phyloP scores from a whole-genome alignment of 192 early-diverging fungal species.

The Chytriomyces hyalinus region DNA sequence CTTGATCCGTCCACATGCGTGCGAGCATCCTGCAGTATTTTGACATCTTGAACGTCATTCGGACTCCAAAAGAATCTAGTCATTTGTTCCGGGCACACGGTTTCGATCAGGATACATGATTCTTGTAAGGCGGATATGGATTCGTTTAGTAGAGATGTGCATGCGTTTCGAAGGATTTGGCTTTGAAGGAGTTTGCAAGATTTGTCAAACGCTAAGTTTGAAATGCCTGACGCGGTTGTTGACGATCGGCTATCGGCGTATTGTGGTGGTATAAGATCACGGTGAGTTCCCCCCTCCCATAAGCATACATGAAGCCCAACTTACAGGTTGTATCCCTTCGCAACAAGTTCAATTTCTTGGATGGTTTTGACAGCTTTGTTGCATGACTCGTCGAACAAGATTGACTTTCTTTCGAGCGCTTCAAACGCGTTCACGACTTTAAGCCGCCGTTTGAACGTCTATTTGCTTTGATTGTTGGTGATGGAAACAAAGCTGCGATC shows the following conservation, averaged over 20 bases:
- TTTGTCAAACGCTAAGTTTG: background rate
- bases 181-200: background rate
- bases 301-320: background rate
- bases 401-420: background rate
- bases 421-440: too few species aligned
- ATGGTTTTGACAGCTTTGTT: conserved; percentile 14
- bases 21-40: background rate
- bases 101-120: too few species aligned
- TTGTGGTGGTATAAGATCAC: too few species aligned
- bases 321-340: conserved; percentile 11
- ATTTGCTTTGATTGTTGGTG: too few species aligned
- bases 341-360: conserved; percentile 20
- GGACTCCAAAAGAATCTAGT: background rate
- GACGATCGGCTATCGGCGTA: too few species aligned
- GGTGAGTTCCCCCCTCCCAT: too few species aligned
- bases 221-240: background rate
- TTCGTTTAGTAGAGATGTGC: background rate
- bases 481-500: too few species aligned
- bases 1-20: background rate
- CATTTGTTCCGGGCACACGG: too few species aligned
- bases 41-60: conserved; percentile 5
- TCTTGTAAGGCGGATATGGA: too few species aligned
- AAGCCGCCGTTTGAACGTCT: too few species aligned
- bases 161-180: background rate
- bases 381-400: background rate